Conservation (phyloP, 2,329 filamentous ascomycete species). For the Pyricularia sp. region DNA sequence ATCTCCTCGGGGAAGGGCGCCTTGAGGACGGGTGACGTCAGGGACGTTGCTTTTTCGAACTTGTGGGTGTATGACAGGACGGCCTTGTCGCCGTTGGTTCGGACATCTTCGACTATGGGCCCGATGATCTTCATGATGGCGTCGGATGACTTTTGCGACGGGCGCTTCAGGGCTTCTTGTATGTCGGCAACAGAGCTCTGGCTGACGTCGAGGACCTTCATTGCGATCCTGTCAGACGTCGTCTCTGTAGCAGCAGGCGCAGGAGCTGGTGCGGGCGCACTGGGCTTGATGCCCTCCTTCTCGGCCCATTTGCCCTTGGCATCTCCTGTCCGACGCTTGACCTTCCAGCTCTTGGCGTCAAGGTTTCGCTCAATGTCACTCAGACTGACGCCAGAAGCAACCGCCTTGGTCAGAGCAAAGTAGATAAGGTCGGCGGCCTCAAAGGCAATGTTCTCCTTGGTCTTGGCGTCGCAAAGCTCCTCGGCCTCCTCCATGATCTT, state of each 20-base stretch:
- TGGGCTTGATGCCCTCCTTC: constrained; percentile 59
- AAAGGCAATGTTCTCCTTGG: constrained; percentile 77
- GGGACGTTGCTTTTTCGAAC: constrained; percentile 89
- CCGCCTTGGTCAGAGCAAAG: constrained; percentile 86
- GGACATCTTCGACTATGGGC: constrained; percentile 86
- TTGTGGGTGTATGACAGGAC: constrained; percentile 93
- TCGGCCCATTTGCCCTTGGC: constrained; percentile 90
- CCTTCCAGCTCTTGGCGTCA: constrained; percentile 90
- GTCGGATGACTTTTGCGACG: constrained; percentile 91
- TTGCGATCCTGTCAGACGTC: constrained; percentile 53
- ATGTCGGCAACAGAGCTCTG: constrained; percentile 57
- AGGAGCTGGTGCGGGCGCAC: constrained; percentile 20
- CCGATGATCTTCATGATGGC: constrained; percentile 83
- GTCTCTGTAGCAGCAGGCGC: constrained; percentile 24
- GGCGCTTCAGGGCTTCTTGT: constrained; percentile 68
- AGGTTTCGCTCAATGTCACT: constrained; percentile 88
- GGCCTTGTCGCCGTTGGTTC: constrained; percentile 73
- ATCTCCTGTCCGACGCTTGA: constrained; percentile 86
- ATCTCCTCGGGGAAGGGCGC: constrained; percentile 79
- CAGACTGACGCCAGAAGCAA: constrained; percentile 73
- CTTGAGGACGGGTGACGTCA: constrained; percentile 80
- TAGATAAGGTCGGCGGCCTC: constrained; percentile 94
- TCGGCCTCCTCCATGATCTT: constrained; percentile 98
- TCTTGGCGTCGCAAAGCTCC: constrained; percentile 79
- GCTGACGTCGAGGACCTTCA: constrained; percentile 69